Conservation (phyloP, 148 eudicot genomes). For the Oxyria digyna region DNA sequence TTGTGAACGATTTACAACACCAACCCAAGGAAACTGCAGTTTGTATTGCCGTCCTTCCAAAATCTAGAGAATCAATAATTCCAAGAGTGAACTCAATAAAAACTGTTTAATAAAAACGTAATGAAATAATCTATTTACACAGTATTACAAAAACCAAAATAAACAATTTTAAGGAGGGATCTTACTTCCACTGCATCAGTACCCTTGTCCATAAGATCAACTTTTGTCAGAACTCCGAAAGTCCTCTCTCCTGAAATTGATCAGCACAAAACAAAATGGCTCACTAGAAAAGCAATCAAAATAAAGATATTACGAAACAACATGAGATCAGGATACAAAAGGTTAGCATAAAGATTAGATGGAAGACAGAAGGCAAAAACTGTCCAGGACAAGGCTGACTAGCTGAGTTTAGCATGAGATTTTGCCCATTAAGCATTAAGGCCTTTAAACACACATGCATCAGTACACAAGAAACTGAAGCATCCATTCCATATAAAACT, state of each 20-base stretch:
- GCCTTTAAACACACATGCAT: not conserved
- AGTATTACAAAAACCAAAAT: not conserved
- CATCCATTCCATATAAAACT: not conserved
- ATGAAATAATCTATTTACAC: not conserved
- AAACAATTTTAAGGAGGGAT: not conserved
- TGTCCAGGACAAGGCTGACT: not conserved
- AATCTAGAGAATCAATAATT: constrained; percentile 30
- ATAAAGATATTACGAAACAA: not conserved
- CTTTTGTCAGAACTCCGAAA: constrained; percentile 64
- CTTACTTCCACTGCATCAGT: constrained; percentile 72
- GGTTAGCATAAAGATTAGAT: not conserved
- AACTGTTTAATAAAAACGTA: not conserved
- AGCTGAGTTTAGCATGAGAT: not conserved
- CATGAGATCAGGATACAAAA: not conserved
- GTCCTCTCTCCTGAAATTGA: constrained; percentile 53
- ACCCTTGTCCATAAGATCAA: constrained; percentile 76
- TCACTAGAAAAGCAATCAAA: not conserved
- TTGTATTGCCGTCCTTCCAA: constrained; percentile 82
- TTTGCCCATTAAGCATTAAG: not conserved
- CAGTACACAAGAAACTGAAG: not conserved
- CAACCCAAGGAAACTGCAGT: constrained; percentile 93
- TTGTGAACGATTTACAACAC: constrained; percentile 96
- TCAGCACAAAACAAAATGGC: not conserved
- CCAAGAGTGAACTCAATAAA: not conserved
- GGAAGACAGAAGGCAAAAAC: not conserved